Percentiles rank a stretch among this genome's conserved stretches.
Conservation (phyloP, 2,329 filamentous ascomycete species). For the Aspergillus phoenicis region DNA sequence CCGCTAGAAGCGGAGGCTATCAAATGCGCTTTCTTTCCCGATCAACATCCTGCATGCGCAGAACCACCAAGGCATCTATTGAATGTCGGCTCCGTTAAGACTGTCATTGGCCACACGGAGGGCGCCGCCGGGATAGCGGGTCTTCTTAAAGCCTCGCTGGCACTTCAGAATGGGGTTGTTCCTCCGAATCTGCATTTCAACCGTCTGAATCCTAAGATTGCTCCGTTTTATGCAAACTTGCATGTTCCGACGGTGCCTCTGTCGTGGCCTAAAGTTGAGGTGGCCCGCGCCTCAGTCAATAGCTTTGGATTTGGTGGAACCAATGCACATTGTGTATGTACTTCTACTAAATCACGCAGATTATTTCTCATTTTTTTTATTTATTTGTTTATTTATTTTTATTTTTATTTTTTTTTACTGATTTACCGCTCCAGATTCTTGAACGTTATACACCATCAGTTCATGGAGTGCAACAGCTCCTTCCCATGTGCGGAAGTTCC, state of each 20-base stretch:
- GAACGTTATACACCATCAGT: too few species aligned
- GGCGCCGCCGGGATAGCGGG: neutral
- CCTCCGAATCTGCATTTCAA: constrained; percentile 40
- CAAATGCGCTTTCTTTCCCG: neutral
- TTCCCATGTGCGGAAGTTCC: too few species aligned
- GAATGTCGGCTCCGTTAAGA: neutral
- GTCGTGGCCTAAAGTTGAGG: neutral
- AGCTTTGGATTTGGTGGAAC: neutral
- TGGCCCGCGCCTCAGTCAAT: neutral
- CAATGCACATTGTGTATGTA: neutral
- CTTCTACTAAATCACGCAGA: too few species aligned
- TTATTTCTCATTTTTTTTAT: too few species aligned
- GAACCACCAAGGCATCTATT: neutral
- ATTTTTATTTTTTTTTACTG: too few species aligned
- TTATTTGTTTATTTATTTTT: too few species aligned
- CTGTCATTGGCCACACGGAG: neutral
- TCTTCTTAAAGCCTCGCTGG: constrained; percentile 25
- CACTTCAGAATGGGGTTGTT: constrained; percentile 45
- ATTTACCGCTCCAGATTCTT: too few species aligned
- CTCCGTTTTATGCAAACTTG: neutral
- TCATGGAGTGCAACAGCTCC: too few species aligned
- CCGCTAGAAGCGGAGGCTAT: constrained; percentile 29
- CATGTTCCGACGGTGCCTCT: neutral
- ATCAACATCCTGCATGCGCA: neutral
- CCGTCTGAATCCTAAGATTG: constrained; percentile 19